Base-by-base conservation (phyloP, 257 asterid species). In the Przewalskia tangutica region DNA sequence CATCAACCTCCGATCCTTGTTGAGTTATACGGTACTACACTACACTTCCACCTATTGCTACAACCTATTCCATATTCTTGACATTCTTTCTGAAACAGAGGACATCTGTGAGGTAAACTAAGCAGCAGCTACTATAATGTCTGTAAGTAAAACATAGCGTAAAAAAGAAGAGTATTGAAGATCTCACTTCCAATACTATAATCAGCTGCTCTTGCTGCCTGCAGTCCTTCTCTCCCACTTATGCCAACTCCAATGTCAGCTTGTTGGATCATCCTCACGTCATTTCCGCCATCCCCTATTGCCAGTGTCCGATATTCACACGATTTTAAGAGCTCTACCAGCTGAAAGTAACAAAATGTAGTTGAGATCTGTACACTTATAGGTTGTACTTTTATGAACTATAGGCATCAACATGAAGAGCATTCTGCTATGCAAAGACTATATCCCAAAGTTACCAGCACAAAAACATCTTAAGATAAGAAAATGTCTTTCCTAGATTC, bases 181-280 rank as follows among this genome's bases (percentile, higher is more conserved):
- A 81, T 84, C 98, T 88, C 88, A 96, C 99, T 94, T 86, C 98
- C 99, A 86, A 96, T 94, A 89, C 98, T 96, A 89, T 96, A 96
- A 87, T 96, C 99, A 86, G 99, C 99, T 84, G 99, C 99, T 87
- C 99, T 91, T 83, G 99, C 97, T 23, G 99, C 99, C 88, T 96
- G 99, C 87, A 96, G 86, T 83, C 99, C 99, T 92, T 96, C 99
- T 88, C 97, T 91, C 82, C 99, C 99, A 84, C 99, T 96, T 89
- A 96, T 96, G 88, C 99, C 99, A 84, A 96, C 98, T 78, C 99
- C 99, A 85, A 96, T 93, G 83, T 96, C 97, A 84, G 99, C 99
- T 91, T 96, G 99, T 82, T 96, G 99, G 83, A 96, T 96, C 99
- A 96, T 96, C 86, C 98, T 90, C 85, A 96, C 99, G 88, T 96